Percentiles rank a stretch among this genome's conserved stretches.
These are phyloP conservation scores for Penicillium mononematosum DNA, from an alignment of 495 filamentous ascomycete species.

Conservation along the genomic window DNA sequence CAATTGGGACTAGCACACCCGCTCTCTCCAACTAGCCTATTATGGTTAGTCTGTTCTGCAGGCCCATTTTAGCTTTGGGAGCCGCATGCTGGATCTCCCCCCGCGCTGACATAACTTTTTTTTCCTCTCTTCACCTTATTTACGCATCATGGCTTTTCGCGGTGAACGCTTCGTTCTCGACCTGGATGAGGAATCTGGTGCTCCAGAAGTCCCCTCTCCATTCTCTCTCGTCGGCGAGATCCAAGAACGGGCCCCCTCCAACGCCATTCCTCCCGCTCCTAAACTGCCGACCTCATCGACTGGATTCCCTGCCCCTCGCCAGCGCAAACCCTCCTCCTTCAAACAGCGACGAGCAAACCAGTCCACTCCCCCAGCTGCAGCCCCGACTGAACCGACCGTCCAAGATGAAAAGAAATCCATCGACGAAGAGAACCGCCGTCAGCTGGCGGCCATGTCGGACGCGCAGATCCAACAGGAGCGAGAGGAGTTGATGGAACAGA, in stretches of 20 bases:
- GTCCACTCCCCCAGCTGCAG: neutral
- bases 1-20: slow-evolving; percentile 27
- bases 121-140: slow-evolving; percentile 15
- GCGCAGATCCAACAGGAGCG: slow-evolving; percentile 76
- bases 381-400: slow-evolving; percentile 6
- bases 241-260: slow-evolving; percentile 62
- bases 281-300: slow-evolving; percentile 53
- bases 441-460: slow-evolving; percentile 74
- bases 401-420: slow-evolving; percentile 64
- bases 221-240: slow-evolving; percentile 70
- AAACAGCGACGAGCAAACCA: slow-evolving; percentile 59
- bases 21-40: slow-evolving; percentile 13
- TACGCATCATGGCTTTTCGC: slow-evolving; percentile 53
- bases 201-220: slow-evolving; percentile 27
- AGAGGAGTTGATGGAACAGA: slow-evolving; percentile 65
- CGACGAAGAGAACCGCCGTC: slow-evolving; percentile 74
- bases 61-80: slow-evolving; percentile 42
- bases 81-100: slow-evolving; percentile 35
- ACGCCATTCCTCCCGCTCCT: slow-evolving; percentile 58
- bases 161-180: slow-evolving; percentile 62
- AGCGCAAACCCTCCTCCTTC: slow-evolving; percentile 72
- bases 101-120: slow-evolving; percentile 33
- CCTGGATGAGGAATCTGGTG: slow-evolving; percentile 41
- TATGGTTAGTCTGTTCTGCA: slow-evolving; percentile 21
- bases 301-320: slow-evolving; percentile 89